Evolutionary conservation across 306 rosid genomes (phyloP).

Genomic region (Calophaca sinica): DNA sequence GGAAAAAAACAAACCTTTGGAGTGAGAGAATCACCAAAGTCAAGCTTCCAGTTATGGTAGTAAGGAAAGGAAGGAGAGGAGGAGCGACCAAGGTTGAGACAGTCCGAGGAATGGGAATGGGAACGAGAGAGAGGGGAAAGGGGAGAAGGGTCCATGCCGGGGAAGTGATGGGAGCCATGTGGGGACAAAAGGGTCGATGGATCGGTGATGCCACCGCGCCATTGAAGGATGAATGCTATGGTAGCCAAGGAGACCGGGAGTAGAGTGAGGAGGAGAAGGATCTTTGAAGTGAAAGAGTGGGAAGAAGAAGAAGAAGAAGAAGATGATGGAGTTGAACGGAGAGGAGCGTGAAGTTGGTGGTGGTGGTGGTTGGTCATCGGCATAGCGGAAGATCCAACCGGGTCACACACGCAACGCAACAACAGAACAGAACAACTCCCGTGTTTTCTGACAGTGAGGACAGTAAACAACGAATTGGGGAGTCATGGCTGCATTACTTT

Average conservation of each 20-base stretch:
- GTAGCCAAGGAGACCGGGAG: conserved; percentile 90
- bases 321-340: conserved; percentile 57
- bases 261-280: conserved; percentile 82
- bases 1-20: conserved; percentile 75
- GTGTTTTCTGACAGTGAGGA: background rate
- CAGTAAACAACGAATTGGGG: background rate
- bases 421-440: background rate
- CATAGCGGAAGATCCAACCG: conserved; percentile 12
- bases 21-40: conserved; percentile 62
- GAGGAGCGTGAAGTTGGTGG: conserved; percentile 68
- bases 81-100: conserved; percentile 75
- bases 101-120: conserved; percentile 47
- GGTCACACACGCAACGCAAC: conserved; percentile 17
- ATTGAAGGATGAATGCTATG: conserved; percentile 91
- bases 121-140: conserved; percentile 69
- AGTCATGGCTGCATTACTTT: background rate
- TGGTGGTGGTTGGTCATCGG: conserved; percentile 61
- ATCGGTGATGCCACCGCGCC: conserved; percentile 96
- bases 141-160: conserved; percentile 90
- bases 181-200: conserved; percentile 81
- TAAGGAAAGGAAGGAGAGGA: conserved; percentile 79
- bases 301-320: conserved; percentile 56
- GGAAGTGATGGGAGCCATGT: conserved; percentile 78
- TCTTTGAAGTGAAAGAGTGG: conserved; percentile 65
- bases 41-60: conserved; percentile 82